A percentile compares a stretch with the other conserved stretches of the same genome.
phyloP scores from a whole-genome alignment of 176 grass and related monocot genomes.

The Saccharum spontaneum region DNA sequence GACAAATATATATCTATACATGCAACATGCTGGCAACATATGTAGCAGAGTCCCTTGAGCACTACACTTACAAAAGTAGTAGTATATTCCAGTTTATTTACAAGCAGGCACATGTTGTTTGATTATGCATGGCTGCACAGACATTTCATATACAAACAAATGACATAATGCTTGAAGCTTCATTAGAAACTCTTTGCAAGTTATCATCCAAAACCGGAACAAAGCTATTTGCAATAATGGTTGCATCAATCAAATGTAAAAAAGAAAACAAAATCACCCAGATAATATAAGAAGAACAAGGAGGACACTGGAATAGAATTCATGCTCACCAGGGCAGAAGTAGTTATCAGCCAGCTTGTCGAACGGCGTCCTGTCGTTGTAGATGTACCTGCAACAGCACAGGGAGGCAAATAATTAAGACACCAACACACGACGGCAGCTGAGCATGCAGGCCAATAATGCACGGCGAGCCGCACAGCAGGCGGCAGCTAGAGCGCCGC shows the following conservation, averaged over 20 bases:
- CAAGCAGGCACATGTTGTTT: neutral
- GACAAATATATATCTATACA: neutral
- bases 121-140: neutral
- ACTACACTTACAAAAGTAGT: too few species aligned
- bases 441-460: too few species aligned
- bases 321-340: conserved; percentile 80
- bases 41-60: too few species aligned
- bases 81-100: neutral
- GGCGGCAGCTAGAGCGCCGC: neutral
- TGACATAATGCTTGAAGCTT: too few species aligned
- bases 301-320: neutral
- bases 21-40: neutral
- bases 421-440: neutral
- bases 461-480: too few species aligned
- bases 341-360: conserved; percentile 84
- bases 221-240: neutral
- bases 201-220: too few species aligned
- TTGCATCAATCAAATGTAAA: neutral
- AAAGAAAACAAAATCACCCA: neutral
- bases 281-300: neutral
- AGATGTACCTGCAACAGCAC: conserved; percentile 65
- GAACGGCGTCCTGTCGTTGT: conserved; percentile 87
- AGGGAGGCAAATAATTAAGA: too few species aligned
- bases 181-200: too few species aligned
- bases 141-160: too few species aligned